Evolutionary conservation across 768 basidiomycete species (phyloP).

Genomic region (Lactarius sp.): DNA sequence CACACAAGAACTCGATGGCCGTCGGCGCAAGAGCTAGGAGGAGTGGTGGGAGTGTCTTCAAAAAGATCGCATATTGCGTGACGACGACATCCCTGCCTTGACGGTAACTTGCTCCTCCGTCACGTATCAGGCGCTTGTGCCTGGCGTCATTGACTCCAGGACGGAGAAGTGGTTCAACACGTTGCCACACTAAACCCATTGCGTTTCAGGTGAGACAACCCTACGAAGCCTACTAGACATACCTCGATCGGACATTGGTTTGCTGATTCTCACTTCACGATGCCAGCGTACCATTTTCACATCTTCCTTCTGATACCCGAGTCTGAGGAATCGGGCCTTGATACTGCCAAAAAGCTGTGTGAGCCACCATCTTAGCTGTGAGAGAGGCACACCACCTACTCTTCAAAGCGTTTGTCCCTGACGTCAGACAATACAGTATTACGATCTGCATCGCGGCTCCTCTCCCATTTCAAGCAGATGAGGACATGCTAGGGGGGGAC

Average conservation of each 20-base stretch:
- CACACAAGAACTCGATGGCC: conserved; percentile 1
- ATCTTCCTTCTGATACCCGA: conserved; percentile 6
- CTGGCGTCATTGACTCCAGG: conserved; percentile 4
- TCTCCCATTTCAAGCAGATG: conserved; percentile 11
- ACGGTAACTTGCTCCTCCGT: background rate
- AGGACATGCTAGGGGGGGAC: conserved; percentile 5
- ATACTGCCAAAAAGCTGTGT: conserved; percentile 5
- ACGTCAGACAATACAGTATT: conserved; percentile 6
- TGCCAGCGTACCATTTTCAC: conserved; percentile 10
- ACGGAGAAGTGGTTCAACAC: conserved; percentile 7
- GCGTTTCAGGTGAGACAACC: background rate
- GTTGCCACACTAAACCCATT: conserved; percentile 11
- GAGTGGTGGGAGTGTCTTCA: conserved; percentile 1
- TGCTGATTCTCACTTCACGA: conserved; percentile 15
- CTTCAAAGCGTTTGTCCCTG: conserved; percentile 16
- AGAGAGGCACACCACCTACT: conserved; percentile 1
- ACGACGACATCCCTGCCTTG: background rate
- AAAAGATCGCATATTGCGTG: background rate
- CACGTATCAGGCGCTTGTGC: conserved; percentile 3
- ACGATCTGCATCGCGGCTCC: conserved; percentile 7
- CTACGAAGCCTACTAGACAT: background rate
- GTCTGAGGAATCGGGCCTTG: conserved; percentile 1
- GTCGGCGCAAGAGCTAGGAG: conserved; percentile 8
- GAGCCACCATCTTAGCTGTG: background rate
- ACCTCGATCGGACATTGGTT: conserved; percentile 22